Evolutionary conservation across 176 grass and related monocot genomes (phyloP), one percentile per base, ranked within the genome.

Genomic region (Neostapfia colusana): DNA sequence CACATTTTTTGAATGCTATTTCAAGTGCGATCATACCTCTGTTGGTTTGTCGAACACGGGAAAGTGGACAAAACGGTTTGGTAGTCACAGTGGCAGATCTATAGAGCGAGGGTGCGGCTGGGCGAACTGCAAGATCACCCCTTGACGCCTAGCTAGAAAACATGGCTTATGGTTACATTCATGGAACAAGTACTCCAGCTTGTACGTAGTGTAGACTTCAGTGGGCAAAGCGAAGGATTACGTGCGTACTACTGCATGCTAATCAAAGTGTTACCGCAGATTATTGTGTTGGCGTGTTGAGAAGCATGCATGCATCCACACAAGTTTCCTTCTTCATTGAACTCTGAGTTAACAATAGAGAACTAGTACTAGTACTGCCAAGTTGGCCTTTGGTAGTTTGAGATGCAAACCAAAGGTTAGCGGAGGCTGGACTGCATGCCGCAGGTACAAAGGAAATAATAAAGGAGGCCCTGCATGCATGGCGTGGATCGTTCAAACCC

Each of bases 351-450:
- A 79, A 79, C 35, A 56, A 56, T 10, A 20, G 21, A n/a, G 31
- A 31, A 31, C 3, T 31, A 31, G 31, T 31, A 27, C 2, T 36
- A 50, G 43, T 49, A 14, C 27, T 4, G 43, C 48, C 78, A 69
- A 76, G 63, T 76, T 81, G 77, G 55, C 67, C 21, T 54, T 54
- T 57, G 65, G 65, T 86, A 56, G 71, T 65, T 76, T 75, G 76
- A 88, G 70, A 70, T 75, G 77, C 77, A 80, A 81, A 75, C 70
- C 70, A 69, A 68, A 54, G 58, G 15, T 59, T 6, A 42, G 45
- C 38, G 48, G 70, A 18, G 37, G 21, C 51, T 13, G 69, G 37
- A 44, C 61, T 68, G 48, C 69, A 46, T 28, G 59, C 5, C 45
- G 49, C n/a, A n/a, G n/a, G 38, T 59, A 58, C 55, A 58, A 54